A percentile compares a stretch with the other conserved stretches of the same genome.
Conservation (phyloP, 1,284 basidiomycete species). For the Heterobasidion parviporum region DNA sequence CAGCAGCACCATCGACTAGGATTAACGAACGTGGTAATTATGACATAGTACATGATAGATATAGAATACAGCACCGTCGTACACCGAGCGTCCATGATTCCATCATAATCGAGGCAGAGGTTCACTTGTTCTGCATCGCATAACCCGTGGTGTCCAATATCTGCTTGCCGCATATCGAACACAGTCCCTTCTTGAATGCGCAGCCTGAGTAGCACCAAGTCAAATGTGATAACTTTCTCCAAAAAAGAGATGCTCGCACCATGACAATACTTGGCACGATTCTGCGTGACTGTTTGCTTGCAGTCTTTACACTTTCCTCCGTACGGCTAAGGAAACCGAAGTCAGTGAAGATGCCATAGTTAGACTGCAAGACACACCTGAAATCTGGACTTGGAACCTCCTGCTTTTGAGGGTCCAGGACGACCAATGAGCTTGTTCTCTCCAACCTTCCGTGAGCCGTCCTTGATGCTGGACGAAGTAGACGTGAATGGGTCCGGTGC, state of each 20-base stretch:
- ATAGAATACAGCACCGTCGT: neutral
- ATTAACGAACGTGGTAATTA: too few species aligned
- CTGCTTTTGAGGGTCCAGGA: conserved; percentile 9
- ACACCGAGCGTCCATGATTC: neutral
- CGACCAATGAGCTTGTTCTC: conserved; percentile 74
- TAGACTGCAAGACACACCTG: conserved; percentile 36
- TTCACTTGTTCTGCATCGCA: conserved; percentile 72
- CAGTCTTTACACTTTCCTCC: conserved; percentile 79
- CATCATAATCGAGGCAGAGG: neutral
- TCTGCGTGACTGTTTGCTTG: conserved; percentile 73
- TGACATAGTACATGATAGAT: neutral
- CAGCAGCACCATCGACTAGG: too few species aligned
- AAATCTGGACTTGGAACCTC: conserved; percentile 31
- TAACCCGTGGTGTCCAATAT: conserved; percentile 77
- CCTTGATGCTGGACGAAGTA: conserved; percentile 64
- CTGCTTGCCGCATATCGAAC: conserved; percentile 77
- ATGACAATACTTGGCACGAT: conserved; percentile 80
- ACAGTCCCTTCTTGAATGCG: conserved; percentile 77
- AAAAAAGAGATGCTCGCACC: conserved; percentile 32
- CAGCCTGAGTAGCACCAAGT: conserved; percentile 45
- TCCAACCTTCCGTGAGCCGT: conserved; percentile 70
- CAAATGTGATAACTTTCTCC: neutral
- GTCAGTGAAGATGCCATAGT: neutral
- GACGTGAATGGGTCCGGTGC: conserved; percentile 75
- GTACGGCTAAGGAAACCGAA: conserved; percentile 52